Evolutionary conservation across 2,329 filamentous ascomycete species (phyloP), one percentile per base, ranked within the genome.

Genomic region (Xenoacremonium recifei): DNA sequence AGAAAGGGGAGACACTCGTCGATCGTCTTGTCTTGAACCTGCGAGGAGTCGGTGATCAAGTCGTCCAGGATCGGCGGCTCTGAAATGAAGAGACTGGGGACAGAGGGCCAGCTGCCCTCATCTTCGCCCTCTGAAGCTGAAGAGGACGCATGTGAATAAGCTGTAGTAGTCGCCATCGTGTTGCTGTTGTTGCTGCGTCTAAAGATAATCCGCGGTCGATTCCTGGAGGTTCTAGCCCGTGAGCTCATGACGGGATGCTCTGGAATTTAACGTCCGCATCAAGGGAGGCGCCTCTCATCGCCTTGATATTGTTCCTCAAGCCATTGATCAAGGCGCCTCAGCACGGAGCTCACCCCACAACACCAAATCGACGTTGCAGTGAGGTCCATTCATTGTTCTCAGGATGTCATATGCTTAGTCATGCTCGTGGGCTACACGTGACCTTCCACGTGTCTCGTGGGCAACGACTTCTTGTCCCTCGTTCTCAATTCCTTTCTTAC

Each of bases 1-100:
- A 95, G 72, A 50, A 83, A 85, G 1, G 85, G 84, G 21, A 90
- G 67, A 55, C 87, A 87, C 56, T 79, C 76, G 27, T 80, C 66
- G 40, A 89, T 70, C 0, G 87, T 92, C 42, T 80, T 71, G 44
- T 85, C 76, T 64, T 95, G 89, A 20, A 79, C 62, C 37, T 66
- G 61, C 1, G 86, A 89, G 18, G 87, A 87, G 45, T 79, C 70
- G 4, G 90, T 93, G 36, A 69, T 61, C 37, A 91, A 72, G 13
- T 58, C 50, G 59, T 95, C 90, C 41, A 70, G 72, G 52, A 95
- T 79, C 15, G 73, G 72, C 11, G 87, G 84, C 30, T 67, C 66
- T 13, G 62, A 64, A 6, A 72, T 78, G 64, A 84, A 86, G 42
- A 86, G 65, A 35, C 70, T 68, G 15, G 82, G 79, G 21, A 84